Base-by-base conservation (phyloP, 768 basidiomycete species). In the Suillus hirtellus region DNA sequence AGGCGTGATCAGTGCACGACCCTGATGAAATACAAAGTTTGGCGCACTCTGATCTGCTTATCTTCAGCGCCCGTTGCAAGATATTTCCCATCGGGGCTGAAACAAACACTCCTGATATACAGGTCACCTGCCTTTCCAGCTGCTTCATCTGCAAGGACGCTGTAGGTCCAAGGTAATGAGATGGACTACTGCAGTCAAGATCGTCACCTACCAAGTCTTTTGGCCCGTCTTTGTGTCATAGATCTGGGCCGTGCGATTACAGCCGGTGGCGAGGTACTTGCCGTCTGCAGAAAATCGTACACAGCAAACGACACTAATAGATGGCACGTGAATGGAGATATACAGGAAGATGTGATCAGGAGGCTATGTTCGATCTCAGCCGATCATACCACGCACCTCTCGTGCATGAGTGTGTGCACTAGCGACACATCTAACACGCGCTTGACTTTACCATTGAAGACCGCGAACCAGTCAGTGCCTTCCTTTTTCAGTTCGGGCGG, bases 231-330 rank as follows among this genome's bases (percentile, higher is more conserved):
- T 91, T 34, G 90, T 91, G 72, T 98, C 94, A 73, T 92, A 98
- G 62, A 99, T 95, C 75, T 97, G 95, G 21, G 95, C 94, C 0
- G 94, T 93, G 47, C 93, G 84, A 77, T 99, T 99, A 78, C 96
- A 99, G 3, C 75, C 75, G 19, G 75, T 73, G 21, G 75, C 75
- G 19, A 76, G 76, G 34, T 73, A 44, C 3, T 68, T 68, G 10
- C 69, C 76, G 63, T 76, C 75, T 3, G 65, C 35, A 44, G 75
- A 77, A 62, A 76, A 77, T 19, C 69, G 75, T 8, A 76, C 67
- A 27, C 66, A 77, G 58, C 73, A 76, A 40, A 76, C 69, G 2
- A 67, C 75, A 4, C 75, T 76, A 63, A 56, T 60, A 2, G 56
- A 59, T 59, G 49, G 21, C 64, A 60, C 49, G 60, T 60, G 55